A percentile compares a stretch with the other conserved stretches of the same genome.
These are phyloP conservation scores for Nitzschia putrida DNA, from an alignment of 108 stramenopile species.

Conservation along the genomic window DNA sequence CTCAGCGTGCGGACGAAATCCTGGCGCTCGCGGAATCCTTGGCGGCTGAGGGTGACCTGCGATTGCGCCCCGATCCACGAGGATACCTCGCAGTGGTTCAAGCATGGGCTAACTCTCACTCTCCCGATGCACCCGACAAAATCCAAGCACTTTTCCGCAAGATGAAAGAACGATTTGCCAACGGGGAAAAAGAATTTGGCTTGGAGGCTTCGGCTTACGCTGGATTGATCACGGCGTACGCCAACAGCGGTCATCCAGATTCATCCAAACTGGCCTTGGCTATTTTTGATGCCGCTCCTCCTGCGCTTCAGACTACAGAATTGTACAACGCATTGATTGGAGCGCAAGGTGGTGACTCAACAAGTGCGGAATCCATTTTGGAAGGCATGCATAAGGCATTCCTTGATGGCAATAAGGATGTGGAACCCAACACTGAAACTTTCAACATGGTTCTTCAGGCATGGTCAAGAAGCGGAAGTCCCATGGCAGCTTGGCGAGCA, in stretches of 20 bases:
- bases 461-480: constrained; percentile 34
- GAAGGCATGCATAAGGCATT: constrained; percentile 29
- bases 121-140: constrained; percentile 24
- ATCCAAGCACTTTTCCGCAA: constrained; percentile 21
- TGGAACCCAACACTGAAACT: constrained; percentile 31
- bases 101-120: constrained; percentile 36
- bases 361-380: constrained; percentile 29
- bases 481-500: constrained; percentile 40
- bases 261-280: constrained; percentile 12
- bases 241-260: constrained; percentile 31
- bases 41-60: constrained; percentile 23
- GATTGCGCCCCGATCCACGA: constrained; percentile 15
- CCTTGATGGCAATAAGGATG: constrained; percentile 15
- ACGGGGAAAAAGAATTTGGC: constrained; percentile 15
- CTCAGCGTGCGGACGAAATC: constrained; percentile 27
- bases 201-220: constrained; percentile 10
- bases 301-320: constrained; percentile 11
- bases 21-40: constrained; percentile 25
- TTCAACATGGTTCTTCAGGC: constrained; percentile 33
- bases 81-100: constrained; percentile 33
- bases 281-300: constrained; percentile 27
- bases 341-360: constrained; percentile 35
- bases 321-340: constrained; percentile 37
- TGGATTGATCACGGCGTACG: constrained; percentile 32
- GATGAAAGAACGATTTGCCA: constrained; percentile 15